These are phyloP conservation scores for Phytopythium delawarense DNA, from an alignment of 352 stramenopile species.

Conservation along the genomic window DNA sequence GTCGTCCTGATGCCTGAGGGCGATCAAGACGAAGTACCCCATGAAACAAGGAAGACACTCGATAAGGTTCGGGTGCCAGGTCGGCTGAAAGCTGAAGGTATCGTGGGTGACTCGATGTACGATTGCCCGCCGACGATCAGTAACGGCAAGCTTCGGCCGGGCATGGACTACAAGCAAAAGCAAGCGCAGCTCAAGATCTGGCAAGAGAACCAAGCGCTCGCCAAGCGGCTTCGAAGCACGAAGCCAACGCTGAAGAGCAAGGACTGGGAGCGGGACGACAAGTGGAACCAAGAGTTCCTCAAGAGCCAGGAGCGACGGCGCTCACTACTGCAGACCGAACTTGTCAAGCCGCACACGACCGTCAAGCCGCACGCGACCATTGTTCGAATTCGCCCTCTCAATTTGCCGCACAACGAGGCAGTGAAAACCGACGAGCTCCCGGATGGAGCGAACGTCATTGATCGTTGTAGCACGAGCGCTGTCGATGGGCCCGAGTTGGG, in stretches of 20 bases:
- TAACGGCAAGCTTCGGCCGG: conserved; percentile 14
- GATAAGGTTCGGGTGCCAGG: neutral
- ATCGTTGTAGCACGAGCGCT: neutral
- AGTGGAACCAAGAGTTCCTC: conserved; percentile 68
- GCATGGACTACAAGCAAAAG: conserved; percentile 54
- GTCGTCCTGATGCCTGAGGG: neutral
- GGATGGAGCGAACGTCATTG: neutral
- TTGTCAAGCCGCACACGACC: conserved; percentile 31
- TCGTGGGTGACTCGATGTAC: conserved; percentile 9
- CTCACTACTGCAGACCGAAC: conserved; percentile 45
- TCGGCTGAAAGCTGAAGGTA: neutral
- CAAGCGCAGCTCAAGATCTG: conserved; percentile 71
- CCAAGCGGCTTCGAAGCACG: conserved; percentile 54
- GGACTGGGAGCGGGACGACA: conserved; percentile 68
- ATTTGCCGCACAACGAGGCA: conserved; percentile 11
- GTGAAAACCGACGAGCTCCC: neutral
- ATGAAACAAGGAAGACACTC: neutral
- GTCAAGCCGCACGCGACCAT: conserved; percentile 34
- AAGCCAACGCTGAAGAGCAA: conserved; percentile 66
- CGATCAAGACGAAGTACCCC: neutral
- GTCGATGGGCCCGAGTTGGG: neutral
- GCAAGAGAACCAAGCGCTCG: conserved; percentile 67
- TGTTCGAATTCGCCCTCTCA: conserved; percentile 20
- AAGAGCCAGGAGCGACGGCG: conserved; percentile 51
- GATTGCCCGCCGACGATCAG: conserved; percentile 12